Conservation (phyloP, 768 basidiomycete genomes). For the Pleurotus tuoliensis region DNA sequence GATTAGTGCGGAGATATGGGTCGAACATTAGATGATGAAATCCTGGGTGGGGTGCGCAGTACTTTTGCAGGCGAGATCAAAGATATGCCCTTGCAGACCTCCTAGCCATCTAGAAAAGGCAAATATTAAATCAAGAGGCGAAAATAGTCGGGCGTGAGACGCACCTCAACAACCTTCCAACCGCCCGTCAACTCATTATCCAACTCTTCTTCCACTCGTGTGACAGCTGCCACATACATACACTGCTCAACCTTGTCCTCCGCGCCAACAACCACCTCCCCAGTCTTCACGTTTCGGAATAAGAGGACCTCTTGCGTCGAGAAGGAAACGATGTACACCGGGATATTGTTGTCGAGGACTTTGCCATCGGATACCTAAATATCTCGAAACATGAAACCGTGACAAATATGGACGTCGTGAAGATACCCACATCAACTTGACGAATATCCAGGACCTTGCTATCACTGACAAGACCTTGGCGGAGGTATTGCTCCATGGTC, state of each 20-base stretch:
- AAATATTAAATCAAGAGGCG: background rate
- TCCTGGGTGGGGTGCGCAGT: background rate
- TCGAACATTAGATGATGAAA: background rate
- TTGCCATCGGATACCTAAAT: slow-evolving; percentile 77
- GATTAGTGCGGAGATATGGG: background rate
- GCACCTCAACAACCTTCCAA: slow-evolving; percentile 96
- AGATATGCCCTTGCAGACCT: slow-evolving; percentile 27
- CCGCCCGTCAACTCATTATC: slow-evolving; percentile 93
- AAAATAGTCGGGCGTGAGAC: slow-evolving; percentile 16
- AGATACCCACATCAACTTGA: slow-evolving; percentile 81
- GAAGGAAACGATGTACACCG: slow-evolving; percentile 90
- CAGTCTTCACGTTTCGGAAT: slow-evolving; percentile 86
- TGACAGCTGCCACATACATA: slow-evolving; percentile 88
- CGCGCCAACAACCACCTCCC: slow-evolving; percentile 83
- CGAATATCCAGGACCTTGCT: slow-evolving; percentile 96
- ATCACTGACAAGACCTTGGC: slow-evolving; percentile 87
- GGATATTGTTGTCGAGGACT: slow-evolving; percentile 84
- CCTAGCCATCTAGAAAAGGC: slow-evolving; percentile 21
- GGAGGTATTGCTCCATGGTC: slow-evolving; percentile 91
- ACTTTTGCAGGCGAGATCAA: slow-evolving; percentile 10
- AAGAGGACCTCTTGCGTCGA: slow-evolving; percentile 90
- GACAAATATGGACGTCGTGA: background rate
- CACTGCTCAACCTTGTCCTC: slow-evolving; percentile 93
- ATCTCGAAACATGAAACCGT: background rate
- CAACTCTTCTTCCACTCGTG: slow-evolving; percentile 82